These are phyloP conservation scores for Pyronema omphalodes DNA, from an alignment of 495 filamentous ascomycete genomes.

Conservation along the genomic window DNA sequence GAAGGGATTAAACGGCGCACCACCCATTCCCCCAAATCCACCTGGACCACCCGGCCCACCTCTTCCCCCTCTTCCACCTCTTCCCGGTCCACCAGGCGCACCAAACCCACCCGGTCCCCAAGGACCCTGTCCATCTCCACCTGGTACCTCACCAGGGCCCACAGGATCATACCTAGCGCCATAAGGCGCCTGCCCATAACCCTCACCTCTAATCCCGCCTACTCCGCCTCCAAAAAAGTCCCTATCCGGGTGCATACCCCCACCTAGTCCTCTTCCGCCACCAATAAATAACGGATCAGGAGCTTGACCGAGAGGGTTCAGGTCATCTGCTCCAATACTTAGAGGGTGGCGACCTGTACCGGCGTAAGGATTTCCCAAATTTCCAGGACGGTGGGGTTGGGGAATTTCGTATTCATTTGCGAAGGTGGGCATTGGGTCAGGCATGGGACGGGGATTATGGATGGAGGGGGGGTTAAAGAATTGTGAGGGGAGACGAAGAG, in stretches of 20 bases:
- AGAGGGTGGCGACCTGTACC: conserved; percentile 37
- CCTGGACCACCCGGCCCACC: conserved; percentile 29
- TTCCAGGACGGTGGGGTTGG: conserved; percentile 37
- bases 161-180: conserved; percentile 30
- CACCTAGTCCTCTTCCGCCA: conserved; percentile 35
- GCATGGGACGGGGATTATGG: too few species aligned
- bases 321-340: conserved; percentile 62
- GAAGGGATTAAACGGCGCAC: conserved; percentile 7
- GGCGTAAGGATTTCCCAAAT: conserved; percentile 24
- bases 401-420: conserved; percentile 85
- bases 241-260: conserved; percentile 52
- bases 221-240: conserved; percentile 59
- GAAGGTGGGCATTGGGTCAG: conserved; percentile 67
- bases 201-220: conserved; percentile 27
- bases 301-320: conserved; percentile 74
- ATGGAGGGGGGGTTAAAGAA: neutral
- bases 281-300: conserved; percentile 65
- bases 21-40: conserved; percentile 29
- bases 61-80: conserved; percentile 32
- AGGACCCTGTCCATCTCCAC: conserved; percentile 21
- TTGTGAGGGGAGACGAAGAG: conserved; percentile 26
- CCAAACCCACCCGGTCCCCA: conserved; percentile 38
- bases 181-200: conserved; percentile 38
- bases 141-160: neutral
- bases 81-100: conserved; percentile 70